Base-by-base conservation (phyloP, 345 rosid species). In the Linum trigynum region DNA sequence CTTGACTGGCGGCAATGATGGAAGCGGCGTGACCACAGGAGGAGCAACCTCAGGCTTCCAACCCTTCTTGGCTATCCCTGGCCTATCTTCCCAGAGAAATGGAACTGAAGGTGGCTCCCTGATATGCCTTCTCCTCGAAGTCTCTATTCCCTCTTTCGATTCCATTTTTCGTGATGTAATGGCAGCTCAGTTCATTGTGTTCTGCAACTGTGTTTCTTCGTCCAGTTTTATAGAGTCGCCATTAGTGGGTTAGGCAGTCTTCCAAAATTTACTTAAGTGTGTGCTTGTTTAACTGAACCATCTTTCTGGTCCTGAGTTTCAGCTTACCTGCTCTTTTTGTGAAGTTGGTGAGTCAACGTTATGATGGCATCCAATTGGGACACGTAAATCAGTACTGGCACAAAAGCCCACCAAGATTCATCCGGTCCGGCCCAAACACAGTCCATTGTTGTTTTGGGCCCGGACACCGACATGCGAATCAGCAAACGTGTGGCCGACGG, bases 61-160 rank as follows among this genome's bases (percentile, higher is more conserved):
- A 71, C 82, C 78, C 61, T 74, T 88, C 76, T 86, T 86, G 38
- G 97, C 84, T 51, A 74, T 70, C 43, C 98, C 98, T 1, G 97
- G 94, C 70, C 72, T 77, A 59, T 71, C 87, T 72, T 92, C 99
- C 99, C 96, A 90, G 38, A 86, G 69, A 75, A 88, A 92, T 11
- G 99, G 92, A 65, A 90, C 83, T 11, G 89, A 76, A 57, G 89
- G 94, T 42, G 89, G 90, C 61, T 78, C 84, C 75, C 86, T 78
- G 62, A 77, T 56, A 38, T 72, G 75, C 72, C 74, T 90, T 51
- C 75, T 76, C 57, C 66, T 79, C 1, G 74, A 73, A 36, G 42
- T 35, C 57, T 61, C 70, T 3, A 32, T 43, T 45, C 17, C 69
- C 55, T 71, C 74, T 23, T 53, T 61, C 37, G 75, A 76, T 16